A percentile compares a stretch with the other conserved stretches of the same genome.
Evolutionary conservation across 192 early-diverging fungal genomes (phyloP).

Genomic region (Dissophora ornata): DNA sequence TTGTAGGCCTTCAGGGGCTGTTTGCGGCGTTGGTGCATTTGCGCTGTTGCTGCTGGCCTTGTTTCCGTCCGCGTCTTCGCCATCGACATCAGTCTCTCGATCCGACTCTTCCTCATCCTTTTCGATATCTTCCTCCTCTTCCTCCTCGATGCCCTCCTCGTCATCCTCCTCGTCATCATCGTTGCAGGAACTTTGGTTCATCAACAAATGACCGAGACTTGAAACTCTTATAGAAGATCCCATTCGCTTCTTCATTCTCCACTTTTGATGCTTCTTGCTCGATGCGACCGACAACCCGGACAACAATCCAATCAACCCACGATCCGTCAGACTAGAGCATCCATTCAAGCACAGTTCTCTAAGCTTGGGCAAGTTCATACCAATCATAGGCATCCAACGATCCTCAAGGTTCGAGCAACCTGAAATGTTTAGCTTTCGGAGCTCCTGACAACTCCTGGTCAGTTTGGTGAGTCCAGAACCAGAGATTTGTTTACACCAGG

Average conservation of each 20-base stretch:
- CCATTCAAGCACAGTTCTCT: conserved; percentile 57
- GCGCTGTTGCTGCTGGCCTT: neutral
- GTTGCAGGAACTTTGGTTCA: conserved; percentile 23
- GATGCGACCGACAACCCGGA: conserved; percentile 19
- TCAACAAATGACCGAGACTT: conserved; percentile 27
- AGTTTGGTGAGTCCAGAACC: conserved; percentile 48
- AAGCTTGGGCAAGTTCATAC: conserved; percentile 52
- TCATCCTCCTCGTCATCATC: conserved; percentile 12
- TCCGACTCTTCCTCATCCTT: conserved; percentile 33
- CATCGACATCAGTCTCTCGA: conserved; percentile 17
- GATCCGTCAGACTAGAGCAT: conserved; percentile 54
- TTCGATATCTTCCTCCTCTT: conserved; percentile 16
- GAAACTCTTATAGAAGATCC: conserved; percentile 30
- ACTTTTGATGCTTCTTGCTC: conserved; percentile 27
- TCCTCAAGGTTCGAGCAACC: conserved; percentile 60
- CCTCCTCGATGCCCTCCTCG: conserved; percentile 4
- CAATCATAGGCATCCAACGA: conserved; percentile 50
- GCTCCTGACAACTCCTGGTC: conserved; percentile 45
- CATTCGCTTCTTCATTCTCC: conserved; percentile 23
- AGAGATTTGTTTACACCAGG: conserved; percentile 64
- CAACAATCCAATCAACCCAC: conserved; percentile 37
- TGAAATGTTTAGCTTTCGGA: conserved; percentile 56
- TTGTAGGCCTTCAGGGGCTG: conserved; percentile 25
- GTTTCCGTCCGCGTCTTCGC: conserved; percentile 10
- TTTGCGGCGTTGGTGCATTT: neutral